Evolutionary conservation across 2,329 filamentous ascomycete genomes (phyloP), one percentile per base, ranked within the genome.

Genomic region (Geoglossum cookeanum): DNA sequence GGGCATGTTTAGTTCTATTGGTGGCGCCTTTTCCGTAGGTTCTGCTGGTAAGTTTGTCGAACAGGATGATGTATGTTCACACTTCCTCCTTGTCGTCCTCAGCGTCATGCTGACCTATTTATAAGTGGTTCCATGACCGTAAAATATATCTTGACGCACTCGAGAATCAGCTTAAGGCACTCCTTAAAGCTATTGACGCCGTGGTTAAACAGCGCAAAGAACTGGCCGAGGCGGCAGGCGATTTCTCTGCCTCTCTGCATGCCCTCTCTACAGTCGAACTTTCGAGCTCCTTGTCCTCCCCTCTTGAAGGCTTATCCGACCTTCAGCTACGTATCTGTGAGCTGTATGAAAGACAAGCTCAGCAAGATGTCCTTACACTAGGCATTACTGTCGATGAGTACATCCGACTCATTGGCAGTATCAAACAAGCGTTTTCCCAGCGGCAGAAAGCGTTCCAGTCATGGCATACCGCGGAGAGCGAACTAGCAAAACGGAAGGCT

Each of bases 311-410:
- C 22, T 78, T 98, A 8, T 95, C 91, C 1, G 90, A 96, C 64
- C 78, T 98, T 1, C 92, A 98, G 69, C 77, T 95, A 60, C 90
- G 91, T 42, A 95, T 98, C 63, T 83, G 85, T 59, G 92, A 98
- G 65, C 80, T 98, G 1, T 97, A 98, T 68, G 89, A 96, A 64
- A 85, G 92, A 27, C 92, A 98, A 70, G 92, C 92, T 9, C 89
- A 96, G 71, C 92, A 98, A 69, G 92, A 98, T 67, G 84, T 97
- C 35, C 77, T 98, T 55, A 98, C 92, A 0, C 82, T 98, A 62
- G 92, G 92, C 42, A 97, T 97, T 66, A 94, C 94, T 48, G 90
- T 98, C 61, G 92, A 98, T 62, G 92, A 98, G 71, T 98, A 98
- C 71, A 94, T 98, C 63, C 87, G 92, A 4, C 73, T 98, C 48